Conservation (phyloP, 78 protist species). For the Ministeria vibrans region DNA sequence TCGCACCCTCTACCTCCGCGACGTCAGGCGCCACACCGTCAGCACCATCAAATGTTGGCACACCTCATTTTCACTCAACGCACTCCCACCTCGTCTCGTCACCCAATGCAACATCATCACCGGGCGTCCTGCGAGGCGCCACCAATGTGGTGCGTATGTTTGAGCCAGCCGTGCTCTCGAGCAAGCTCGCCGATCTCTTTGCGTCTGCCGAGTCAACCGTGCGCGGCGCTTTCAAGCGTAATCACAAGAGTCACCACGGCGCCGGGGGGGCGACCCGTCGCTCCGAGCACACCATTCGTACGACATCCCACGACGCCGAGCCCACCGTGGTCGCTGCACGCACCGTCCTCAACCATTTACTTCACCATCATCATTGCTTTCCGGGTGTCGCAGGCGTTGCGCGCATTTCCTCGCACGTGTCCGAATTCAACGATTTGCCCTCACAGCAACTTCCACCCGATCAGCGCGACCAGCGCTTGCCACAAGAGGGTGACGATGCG, state of each 20-base stretch:
- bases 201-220: background rate
- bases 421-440: background rate
- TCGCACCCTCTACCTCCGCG: too few species aligned
- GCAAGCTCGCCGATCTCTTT: background rate
- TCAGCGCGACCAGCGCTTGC: background rate
- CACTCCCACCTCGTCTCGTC: too few species aligned
- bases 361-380: conserved; percentile 5
- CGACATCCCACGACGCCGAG: background rate
- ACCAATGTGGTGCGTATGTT: too few species aligned
- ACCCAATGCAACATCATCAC: too few species aligned
- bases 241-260: background rate
- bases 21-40: too few species aligned
- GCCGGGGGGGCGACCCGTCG: background rate
- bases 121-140: too few species aligned
- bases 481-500: conserved; percentile 17
- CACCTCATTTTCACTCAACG: too few species aligned
- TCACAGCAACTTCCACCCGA: background rate
- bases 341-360: conserved; percentile 5
- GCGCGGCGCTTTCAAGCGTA: background rate
- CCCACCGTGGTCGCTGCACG: background rate
- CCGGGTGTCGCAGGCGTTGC: conserved; percentile 20
- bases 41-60: too few species aligned
- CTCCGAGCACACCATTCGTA: background rate
- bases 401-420: background rate
- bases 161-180: too few species aligned